Base-by-base conservation (phyloP, 176 grass and related monocot species). In the Metroxylon sagu region DNA sequence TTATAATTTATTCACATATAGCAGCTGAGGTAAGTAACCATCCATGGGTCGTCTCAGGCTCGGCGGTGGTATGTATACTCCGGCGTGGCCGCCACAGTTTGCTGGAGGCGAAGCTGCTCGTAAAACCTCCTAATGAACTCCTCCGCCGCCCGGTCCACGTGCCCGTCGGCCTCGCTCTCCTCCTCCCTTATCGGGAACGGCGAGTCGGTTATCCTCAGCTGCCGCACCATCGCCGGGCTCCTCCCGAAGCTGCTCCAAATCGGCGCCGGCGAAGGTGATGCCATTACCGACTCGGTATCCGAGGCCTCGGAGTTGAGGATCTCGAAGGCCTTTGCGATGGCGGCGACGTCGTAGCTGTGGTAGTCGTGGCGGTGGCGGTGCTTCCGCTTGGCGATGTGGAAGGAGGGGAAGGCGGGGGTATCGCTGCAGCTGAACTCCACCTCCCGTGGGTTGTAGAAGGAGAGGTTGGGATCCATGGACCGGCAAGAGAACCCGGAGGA, bases 381-480 rank as follows among this genome's bases (percentile, higher is more conserved):
- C 57, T 59, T 59, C 8, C 62, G 43, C 55, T 53, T 61, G 69
- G 82, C 79, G 12, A 79, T 54, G 49, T 76, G 68, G 53, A 70
- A 16, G 67, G 48, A 52, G 15, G 76, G 18, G 60, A 68, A 48
- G 16, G 69, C 62, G 35, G 92, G 87, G 54, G 87, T 96, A 75
- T 74, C 85, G 72, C 66, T 75, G 80, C 92, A 96, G 74, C 92
- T 96, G 83, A 96, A 96, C 76, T 96, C 83, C 0, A 96, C 86
- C 66, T 90, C 87, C 18, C 30, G 30, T 0, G 87, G 71, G 66
- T 78, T 60, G 68, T 70, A 25, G 56, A 66, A 57, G 6, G 82
- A 69, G 5, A 77, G 28, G 5, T 71, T 67, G 15, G 66, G 52
- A 54, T 65, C 26, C 17, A 67, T 35, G 3, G 77, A 74, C 10